A percentile compares a stretch with the other conserved stretches of the same genome.
These are phyloP conservation scores for Eutrema heterophyllum DNA, from an alignment of 345 rosid species.

Conservation along the genomic window DNA sequence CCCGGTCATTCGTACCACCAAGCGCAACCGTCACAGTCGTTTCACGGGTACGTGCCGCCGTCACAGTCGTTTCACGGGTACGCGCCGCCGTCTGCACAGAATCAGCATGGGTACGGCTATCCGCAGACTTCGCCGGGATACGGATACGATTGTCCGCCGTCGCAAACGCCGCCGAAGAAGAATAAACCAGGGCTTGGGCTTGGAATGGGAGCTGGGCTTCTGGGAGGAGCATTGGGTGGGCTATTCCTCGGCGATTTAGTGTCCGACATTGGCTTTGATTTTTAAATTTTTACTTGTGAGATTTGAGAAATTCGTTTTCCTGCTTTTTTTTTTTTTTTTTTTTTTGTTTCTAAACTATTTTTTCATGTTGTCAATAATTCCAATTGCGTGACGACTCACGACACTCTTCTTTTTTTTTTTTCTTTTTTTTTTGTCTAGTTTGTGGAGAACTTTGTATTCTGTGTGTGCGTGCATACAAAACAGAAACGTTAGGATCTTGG, in stretches of 20 bases:
- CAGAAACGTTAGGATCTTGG: too few species aligned
- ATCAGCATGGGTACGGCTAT: constrained; percentile 19
- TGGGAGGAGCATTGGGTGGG: constrained; percentile 76
- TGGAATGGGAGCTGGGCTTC: constrained; percentile 71
- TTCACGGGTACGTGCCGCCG: constrained; percentile 19
- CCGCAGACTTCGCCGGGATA: constrained; percentile 33
- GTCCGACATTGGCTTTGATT: constrained; percentile 47
- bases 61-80: constrained; percentile 25
- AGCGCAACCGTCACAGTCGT: constrained; percentile 19
- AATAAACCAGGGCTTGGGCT: constrained; percentile 37
- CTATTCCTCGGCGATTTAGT: constrained; percentile 65
- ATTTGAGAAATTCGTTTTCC: not conserved
- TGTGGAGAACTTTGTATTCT: too few species aligned
- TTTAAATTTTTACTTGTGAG: not conserved
- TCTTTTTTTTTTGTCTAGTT: too few species aligned
- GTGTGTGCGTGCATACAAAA: too few species aligned
- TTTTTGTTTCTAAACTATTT: too few species aligned
- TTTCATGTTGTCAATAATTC: too few species aligned
- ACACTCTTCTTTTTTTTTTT: too few species aligned
- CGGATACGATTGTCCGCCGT: constrained; percentile 37
- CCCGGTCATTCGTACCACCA: constrained; percentile 22
- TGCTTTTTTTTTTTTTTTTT: not conserved
- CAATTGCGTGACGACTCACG: too few species aligned
- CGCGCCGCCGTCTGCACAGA: not conserved
- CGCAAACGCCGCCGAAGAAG: constrained; percentile 40